A percentile compares a stretch with the other conserved stretches of the same genome.
phyloP scores from a whole-genome alignment of 768 basidiomycete species.

The Neoboletus brunneissimus region DNA sequence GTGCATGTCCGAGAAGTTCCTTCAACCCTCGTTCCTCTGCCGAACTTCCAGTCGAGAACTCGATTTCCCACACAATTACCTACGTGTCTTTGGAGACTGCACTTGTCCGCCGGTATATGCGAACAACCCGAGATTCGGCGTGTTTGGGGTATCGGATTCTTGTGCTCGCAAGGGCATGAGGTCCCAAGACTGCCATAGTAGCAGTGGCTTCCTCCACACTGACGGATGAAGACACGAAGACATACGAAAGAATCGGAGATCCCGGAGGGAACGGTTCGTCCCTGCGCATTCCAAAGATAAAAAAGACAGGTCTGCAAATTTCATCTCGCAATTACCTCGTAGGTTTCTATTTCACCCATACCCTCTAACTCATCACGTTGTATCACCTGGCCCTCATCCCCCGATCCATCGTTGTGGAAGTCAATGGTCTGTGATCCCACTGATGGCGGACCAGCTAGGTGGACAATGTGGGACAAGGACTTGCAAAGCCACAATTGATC shows the following conservation, averaged over 20 bases:
- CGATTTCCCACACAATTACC: no score
- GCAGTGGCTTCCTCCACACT: slow-evolving; percentile 14
- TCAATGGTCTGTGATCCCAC: slow-evolving; percentile 25
- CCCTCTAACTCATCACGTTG: slow-evolving; percentile 22
- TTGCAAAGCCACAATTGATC: slow-evolving; percentile 25
- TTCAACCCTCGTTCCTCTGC: no score
- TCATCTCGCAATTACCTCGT: slow-evolving; percentile 16
- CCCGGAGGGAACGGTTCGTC: slow-evolving; percentile 16
- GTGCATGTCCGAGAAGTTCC: no score
- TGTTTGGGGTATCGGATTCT: no score
- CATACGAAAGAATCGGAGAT: slow-evolving; percentile 16
- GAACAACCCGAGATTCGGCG: no score
- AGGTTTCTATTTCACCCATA: slow-evolving; percentile 17
- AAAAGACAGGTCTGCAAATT: background rate
- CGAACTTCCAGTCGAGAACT: no score
- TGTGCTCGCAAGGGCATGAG: no score
- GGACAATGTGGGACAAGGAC: slow-evolving; percentile 21
- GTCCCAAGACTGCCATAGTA: slow-evolving; percentile 24
- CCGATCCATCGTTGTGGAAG: slow-evolving; percentile 10
- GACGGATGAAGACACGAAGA: slow-evolving; percentile 21
- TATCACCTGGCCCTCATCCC: slow-evolving; percentile 20
- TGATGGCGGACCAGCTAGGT: slow-evolving; percentile 11
- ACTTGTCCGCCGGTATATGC: no score
- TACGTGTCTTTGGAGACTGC: no score
- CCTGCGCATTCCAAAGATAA: background rate